Conservation (phyloP, 176 grass and related monocot species). For the Phyllostachys edulis region DNA sequence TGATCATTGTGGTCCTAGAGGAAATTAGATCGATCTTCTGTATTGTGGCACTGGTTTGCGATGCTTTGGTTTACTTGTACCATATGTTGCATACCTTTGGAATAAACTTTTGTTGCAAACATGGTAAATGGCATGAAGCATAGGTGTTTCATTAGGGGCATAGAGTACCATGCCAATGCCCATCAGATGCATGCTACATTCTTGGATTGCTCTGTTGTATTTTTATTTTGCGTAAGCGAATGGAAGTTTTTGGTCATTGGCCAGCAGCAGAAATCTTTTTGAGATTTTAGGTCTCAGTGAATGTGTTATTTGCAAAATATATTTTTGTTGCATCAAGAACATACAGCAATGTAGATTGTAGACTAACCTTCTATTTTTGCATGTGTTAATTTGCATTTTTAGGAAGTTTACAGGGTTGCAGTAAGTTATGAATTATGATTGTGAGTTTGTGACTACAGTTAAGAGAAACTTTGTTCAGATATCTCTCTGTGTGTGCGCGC, state of each 20-base stretch:
- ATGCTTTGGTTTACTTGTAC: constrained; percentile 5
- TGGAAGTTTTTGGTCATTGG: too few relatives aligned
- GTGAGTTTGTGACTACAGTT: neutral
- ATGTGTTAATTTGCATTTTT: neutral
- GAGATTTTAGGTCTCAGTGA: neutral
- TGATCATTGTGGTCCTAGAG: constrained; percentile 22
- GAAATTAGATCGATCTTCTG: constrained; percentile 9
- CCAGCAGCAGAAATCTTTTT: neutral
- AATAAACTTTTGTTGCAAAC: neutral
- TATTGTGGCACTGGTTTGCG: neutral
- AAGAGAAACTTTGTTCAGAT: constrained; percentile 16
- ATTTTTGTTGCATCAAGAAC: neutral
- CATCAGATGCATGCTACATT: neutral
- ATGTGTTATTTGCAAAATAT: neutral
- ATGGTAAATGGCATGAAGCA: neutral
- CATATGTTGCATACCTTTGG: neutral
- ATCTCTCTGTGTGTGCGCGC: neutral
- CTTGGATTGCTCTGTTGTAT: neutral
- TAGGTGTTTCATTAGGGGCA: neutral
- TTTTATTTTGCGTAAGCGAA: too few relatives aligned
- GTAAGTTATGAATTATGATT: neutral
- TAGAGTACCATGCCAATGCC: neutral
- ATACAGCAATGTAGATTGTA: neutral
- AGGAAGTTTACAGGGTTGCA: neutral
- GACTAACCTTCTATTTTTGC: neutral